A percentile compares a stretch with the other conserved stretches of the same genome.
Conservation (phyloP, 352 stramenopile genomes). For the Phytophthora foliorum region DNA sequence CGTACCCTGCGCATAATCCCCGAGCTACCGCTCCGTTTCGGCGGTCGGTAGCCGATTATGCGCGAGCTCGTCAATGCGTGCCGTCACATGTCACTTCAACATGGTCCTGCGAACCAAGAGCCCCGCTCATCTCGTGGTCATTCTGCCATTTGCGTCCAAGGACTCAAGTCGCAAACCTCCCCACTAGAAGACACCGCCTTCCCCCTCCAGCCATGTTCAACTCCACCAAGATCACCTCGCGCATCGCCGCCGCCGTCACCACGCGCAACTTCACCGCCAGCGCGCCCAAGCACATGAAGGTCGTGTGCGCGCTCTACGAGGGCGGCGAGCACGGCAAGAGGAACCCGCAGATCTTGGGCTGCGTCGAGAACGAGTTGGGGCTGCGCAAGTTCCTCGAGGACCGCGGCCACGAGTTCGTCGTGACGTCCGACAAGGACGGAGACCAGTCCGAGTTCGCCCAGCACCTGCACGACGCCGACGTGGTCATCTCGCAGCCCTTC, state of each 20-base stretch:
- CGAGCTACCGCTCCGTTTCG: too few species aligned
- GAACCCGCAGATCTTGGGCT: slow-evolving; percentile 51
- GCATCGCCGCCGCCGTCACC: slow-evolving; percentile 12
- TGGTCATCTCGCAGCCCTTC: slow-evolving; percentile 65
- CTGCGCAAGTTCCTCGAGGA: slow-evolving; percentile 56
- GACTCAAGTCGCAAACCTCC: slow-evolving; percentile 13
- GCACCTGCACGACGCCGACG: slow-evolving; percentile 47
- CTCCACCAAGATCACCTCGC: slow-evolving; percentile 32
- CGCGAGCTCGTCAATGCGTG: slow-evolving; percentile 5
- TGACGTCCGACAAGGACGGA: slow-evolving; percentile 60
- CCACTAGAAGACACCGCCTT: not conserved
- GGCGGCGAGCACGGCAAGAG: slow-evolving; percentile 32
- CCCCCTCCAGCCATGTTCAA: slow-evolving; percentile 27
- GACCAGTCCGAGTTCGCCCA: slow-evolving; percentile 52
- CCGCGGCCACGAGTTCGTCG: slow-evolving; percentile 49
- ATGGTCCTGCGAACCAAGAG: not conserved
- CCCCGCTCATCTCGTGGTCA: slow-evolving; percentile 1
- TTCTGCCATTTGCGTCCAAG: slow-evolving; percentile 32
- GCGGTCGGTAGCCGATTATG: slow-evolving; percentile 19
- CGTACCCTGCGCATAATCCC: slow-evolving; percentile 1
- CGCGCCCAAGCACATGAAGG: slow-evolving; percentile 43
- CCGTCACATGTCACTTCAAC: slow-evolving; percentile 5
- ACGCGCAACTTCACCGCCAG: slow-evolving; percentile 39
- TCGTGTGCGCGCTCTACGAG: slow-evolving; percentile 46
- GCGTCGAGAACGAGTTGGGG: slow-evolving; percentile 52